Percentiles rank a stretch among this genome's conserved stretches.
Evolutionary conservation across 129 eudicot species (phyloP).

Genomic region (Flaveria brownii): DNA sequence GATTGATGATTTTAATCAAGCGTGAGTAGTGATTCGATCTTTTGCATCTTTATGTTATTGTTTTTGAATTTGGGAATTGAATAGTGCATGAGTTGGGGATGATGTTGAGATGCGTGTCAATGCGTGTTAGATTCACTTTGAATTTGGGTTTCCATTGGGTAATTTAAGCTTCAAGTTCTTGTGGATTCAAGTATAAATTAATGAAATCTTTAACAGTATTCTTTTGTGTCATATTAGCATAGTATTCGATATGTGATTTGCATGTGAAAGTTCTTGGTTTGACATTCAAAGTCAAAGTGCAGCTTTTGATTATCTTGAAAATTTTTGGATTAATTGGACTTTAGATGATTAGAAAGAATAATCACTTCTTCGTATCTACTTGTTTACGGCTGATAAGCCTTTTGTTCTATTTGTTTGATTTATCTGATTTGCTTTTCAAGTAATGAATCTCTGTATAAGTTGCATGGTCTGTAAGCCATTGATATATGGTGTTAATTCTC

Average conservation of each 20-base stretch:
- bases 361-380: neutral
- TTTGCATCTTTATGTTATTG: neutral
- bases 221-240: no score
- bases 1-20: slow-evolving; percentile 63
- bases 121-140: slow-evolving; percentile 15
- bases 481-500: neutral
- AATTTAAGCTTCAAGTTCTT: slow-evolving; percentile 16
- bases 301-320: slow-evolving; percentile 5
- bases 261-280: neutral
- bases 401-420: neutral
- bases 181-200: neutral
- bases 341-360: neutral
- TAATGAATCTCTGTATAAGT: neutral
- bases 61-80: neutral
- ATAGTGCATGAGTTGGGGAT: neutral
- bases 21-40: slow-evolving; percentile 59
- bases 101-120: neutral
- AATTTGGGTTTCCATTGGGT: neutral
- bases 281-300: slow-evolving; percentile 22
- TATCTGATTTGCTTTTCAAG: neutral
- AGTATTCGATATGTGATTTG: no score
- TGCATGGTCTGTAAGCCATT: neutral
- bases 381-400: neutral
- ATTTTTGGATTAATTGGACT: slow-evolving; percentile 3
- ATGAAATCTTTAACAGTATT: neutral